A percentile compares a stretch with the other conserved stretches of the same genome.
Evolutionary conservation across 345 rosid genomes (phyloP).

Genomic region (Eucalyptus erythrocorys): DNA sequence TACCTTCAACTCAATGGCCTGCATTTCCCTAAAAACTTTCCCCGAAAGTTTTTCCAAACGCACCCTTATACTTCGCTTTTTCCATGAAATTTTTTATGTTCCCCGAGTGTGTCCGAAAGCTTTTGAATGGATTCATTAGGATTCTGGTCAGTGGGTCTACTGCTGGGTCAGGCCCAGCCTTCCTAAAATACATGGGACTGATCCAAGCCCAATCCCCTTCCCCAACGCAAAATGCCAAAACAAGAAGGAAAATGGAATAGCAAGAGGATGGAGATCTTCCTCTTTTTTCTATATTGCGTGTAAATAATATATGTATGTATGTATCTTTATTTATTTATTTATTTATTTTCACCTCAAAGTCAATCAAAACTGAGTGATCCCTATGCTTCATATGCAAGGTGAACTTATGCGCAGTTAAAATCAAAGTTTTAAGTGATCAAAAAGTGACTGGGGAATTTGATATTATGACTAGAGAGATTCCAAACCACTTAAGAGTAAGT

Average conservation of each 20-base stretch:
- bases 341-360: neutral
- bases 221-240: neutral
- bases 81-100: neutral
- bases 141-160: neutral
- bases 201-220: neutral
- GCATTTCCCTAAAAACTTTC: no score
- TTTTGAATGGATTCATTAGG: neutral
- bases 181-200: neutral
- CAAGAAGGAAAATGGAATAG: neutral
- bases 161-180: neutral
- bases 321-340: accelerated
- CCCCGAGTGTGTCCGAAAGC: neutral
- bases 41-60: no score
- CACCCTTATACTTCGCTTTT: neutral
- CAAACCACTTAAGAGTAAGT: neutral
- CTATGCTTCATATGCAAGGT: accelerated
- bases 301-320: no score
- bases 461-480: neutral
- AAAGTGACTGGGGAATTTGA: accelerated
- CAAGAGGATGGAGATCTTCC: neutral
- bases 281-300: neutral
- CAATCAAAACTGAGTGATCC: neutral
- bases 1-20: no score
- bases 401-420: neutral
- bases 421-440: accelerated